phyloP scores from a whole-genome alignment of 192 early-diverging fungal species.

The Chytriomyces sp. region DNA sequence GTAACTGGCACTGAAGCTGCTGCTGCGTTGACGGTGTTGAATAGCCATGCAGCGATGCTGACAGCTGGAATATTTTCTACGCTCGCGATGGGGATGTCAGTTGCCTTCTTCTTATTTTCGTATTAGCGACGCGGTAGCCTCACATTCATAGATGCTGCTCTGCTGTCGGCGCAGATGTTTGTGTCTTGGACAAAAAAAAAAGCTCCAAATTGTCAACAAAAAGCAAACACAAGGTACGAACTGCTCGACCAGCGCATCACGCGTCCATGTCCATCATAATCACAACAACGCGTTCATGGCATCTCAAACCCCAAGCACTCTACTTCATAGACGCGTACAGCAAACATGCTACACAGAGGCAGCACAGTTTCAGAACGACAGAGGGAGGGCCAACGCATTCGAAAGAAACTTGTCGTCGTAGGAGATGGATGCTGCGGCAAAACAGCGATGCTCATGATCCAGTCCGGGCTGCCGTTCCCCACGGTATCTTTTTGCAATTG shows the following conservation, averaged over 20 bases:
- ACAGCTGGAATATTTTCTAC: conserved; percentile 34
- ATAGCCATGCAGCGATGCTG: conserved; percentile 15
- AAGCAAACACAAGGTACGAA: neutral
- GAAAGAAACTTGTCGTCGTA: conserved; percentile 60
- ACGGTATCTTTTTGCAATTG: conserved; percentile 43
- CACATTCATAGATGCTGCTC: conserved; percentile 17
- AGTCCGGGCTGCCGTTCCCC: conserved; percentile 54
- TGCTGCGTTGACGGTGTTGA: conserved; percentile 7
- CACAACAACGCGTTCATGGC: too few relatives aligned
- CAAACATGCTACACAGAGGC: conserved; percentile 19
- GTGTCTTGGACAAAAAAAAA: neutral
- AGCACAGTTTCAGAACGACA: neutral
- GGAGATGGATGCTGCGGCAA: conserved; percentile 66
- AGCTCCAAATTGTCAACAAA: neutral
- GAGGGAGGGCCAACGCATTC: neutral
- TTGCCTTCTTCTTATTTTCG: neutral
- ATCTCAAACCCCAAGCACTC: too few relatives aligned
- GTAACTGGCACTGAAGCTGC: conserved; percentile 15
- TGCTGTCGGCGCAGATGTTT: neutral
- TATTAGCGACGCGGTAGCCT: neutral
- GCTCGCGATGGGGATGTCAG: neutral
- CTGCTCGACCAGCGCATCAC: too few relatives aligned
- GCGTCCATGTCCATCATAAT: too few relatives aligned
- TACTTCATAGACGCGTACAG: neutral
- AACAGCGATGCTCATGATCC: conserved; percentile 62